phyloP scores from a whole-genome alignment of 1,139 yeast genomes.

The Geotrichum restrictum region DNA sequence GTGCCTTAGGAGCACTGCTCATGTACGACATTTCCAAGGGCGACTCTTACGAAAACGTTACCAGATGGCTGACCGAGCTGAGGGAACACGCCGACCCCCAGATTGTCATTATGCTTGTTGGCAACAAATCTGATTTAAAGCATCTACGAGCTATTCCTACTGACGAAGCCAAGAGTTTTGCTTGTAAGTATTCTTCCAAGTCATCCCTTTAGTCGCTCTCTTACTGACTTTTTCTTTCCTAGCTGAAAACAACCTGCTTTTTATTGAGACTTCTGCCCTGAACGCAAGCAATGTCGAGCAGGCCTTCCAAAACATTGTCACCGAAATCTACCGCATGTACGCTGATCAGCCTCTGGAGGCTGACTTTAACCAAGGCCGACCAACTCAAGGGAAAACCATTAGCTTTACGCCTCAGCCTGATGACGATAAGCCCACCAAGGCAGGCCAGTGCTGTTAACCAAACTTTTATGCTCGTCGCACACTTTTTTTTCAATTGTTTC shows the following conservation, averaged over 20 bases:
- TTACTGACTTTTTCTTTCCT: not conserved
- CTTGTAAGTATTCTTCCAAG: constrained; percentile 34
- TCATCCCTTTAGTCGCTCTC: not conserved
- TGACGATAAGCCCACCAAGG: constrained; percentile 65
- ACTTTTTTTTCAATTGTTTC: constrained; percentile 14
- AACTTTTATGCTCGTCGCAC: not conserved
- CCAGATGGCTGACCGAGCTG: constrained; percentile 92
- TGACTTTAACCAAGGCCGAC: constrained; percentile 48
- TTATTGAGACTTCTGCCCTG: constrained; percentile 96
- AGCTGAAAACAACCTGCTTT: constrained; percentile 80
- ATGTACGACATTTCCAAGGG: constrained; percentile 95
- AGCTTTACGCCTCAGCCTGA: constrained; percentile 91
- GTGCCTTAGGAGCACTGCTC: constrained; percentile 95
- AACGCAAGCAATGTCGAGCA: constrained; percentile 92
- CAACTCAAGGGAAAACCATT: constrained; percentile 77
- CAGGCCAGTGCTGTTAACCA: constrained; percentile 49
- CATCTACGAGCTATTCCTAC: constrained; percentile 97
- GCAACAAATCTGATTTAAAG: constrained; percentile 92
- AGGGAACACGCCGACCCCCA: constrained; percentile 97
- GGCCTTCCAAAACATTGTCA: constrained; percentile 87
- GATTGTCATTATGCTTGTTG: constrained; percentile 93
- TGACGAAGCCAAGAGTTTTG: constrained; percentile 94
- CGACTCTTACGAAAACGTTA: constrained; percentile 86
- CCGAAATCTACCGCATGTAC: constrained; percentile 89
- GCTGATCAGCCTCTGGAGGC: constrained; percentile 43